phyloP scores from a whole-genome alignment of 1,284 basidiomycete genomes.

The Ustilago lituana region DNA sequence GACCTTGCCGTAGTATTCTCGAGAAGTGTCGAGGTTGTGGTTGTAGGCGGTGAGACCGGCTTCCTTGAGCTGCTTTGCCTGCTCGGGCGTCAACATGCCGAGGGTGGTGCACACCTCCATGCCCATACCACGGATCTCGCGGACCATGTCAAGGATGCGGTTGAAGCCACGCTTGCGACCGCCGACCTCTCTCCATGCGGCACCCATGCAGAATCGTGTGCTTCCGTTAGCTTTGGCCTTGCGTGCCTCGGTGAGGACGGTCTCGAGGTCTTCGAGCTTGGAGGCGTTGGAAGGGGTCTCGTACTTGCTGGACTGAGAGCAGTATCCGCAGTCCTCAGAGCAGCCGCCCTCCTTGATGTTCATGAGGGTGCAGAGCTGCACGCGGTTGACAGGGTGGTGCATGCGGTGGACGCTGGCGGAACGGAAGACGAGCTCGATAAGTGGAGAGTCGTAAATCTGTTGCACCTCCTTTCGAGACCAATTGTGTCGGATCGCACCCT shows the following conservation, averaged over 20 bases:
- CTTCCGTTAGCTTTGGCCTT: constrained; percentile 95
- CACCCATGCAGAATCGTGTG: constrained; percentile 98
- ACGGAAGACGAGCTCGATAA: constrained; percentile 65
- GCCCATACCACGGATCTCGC: constrained; percentile 70
- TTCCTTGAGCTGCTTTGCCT: constrained; percentile 85
- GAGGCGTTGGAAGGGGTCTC: constrained; percentile 88
- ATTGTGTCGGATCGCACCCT: constrained; percentile 47
- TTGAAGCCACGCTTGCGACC: constrained; percentile 95
- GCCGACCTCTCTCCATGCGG: constrained; percentile 96
- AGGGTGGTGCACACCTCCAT: constrained; percentile 91
- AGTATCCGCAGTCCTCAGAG: constrained; percentile 97
- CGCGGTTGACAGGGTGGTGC: constrained; percentile 85
- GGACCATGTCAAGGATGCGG: constrained; percentile 91
- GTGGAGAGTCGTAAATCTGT: constrained; percentile 61
- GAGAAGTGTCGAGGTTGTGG: constrained; percentile 96
- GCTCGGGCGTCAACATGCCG: constrained; percentile 93
- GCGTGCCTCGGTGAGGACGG: constrained; percentile 79
- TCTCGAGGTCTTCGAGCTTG: constrained; percentile 87
- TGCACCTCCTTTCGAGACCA: constrained; percentile 63
- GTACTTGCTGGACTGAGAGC: constrained; percentile 93
- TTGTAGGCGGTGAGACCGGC: constrained; percentile 98
- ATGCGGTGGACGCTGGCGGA: constrained; percentile 78
- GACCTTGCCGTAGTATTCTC: constrained; percentile 94
- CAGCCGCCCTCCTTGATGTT: constrained; percentile 95
- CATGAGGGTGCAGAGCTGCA: constrained; percentile 97